A percentile compares a stretch with the other conserved stretches of the same genome.
Conservation (phyloP, 139 green algal species). For the Chlorella sorokiniana region DNA sequence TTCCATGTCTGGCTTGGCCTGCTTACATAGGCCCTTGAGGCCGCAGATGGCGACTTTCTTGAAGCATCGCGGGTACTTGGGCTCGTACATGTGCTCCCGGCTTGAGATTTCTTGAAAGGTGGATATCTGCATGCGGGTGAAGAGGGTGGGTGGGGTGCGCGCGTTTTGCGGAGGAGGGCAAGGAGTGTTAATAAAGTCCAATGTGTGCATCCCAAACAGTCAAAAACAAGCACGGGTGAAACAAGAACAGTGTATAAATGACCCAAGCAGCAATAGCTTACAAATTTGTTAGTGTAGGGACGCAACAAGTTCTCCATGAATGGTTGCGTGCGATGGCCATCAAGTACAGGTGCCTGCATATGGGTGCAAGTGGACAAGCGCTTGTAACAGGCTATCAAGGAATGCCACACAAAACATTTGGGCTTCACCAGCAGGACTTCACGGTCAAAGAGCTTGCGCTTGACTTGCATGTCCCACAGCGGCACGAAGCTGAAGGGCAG, state of each 20-base stretch:
- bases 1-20: too few relatives aligned
- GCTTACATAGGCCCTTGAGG: not conserved
- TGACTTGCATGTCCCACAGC: not conserved
- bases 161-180: not conserved
- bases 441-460: not conserved
- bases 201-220: not conserved
- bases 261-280: not conserved
- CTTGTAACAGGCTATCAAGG: not conserved
- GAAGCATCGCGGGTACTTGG: not conserved
- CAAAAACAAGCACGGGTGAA: not conserved
- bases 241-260: not conserved
- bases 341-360: not conserved
- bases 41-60: not conserved
- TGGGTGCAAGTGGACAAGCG: not conserved
- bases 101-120: not conserved
- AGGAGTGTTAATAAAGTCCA: not conserved
- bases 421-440: not conserved
- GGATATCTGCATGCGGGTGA: not conserved
- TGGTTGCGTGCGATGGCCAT: not conserved
- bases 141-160: not conserved
- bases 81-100: not conserved
- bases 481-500: constrained; percentile 5
- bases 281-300: not conserved
- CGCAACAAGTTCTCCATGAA: not conserved
- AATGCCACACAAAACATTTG: not conserved